Conservation (phyloP, 1,139 yeast species). For the Magnusiomyces clavatus region DNA sequence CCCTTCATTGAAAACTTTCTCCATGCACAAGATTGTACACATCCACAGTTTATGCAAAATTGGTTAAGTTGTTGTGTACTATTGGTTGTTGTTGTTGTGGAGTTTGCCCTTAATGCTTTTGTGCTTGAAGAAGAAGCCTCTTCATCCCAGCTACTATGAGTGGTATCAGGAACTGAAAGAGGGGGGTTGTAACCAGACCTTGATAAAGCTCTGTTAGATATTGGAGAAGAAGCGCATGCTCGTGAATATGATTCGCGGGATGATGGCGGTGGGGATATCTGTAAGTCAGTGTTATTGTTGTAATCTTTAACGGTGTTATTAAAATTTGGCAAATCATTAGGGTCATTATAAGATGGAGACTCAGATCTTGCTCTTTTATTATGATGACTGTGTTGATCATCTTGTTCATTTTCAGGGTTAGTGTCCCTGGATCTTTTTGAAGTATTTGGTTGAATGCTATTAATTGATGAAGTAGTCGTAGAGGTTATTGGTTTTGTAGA, state of each 20-base stretch:
- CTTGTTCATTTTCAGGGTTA: neutral
- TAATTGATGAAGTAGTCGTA: neutral
- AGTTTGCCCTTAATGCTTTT: neutral
- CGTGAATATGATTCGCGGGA: neutral
- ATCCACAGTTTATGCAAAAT: slow-evolving; percentile 34
- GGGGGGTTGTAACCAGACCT: neutral
- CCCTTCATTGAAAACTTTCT: slow-evolving; percentile 19
- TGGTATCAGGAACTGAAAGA: neutral
- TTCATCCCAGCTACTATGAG: neutral
- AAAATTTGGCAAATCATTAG: neutral
- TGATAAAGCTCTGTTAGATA: neutral
- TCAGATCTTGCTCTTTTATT: slow-evolving; percentile 3
- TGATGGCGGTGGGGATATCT: neutral
- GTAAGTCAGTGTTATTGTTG: neutral
- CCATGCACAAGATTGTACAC: slow-evolving; percentile 32
- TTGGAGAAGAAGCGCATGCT: neutral
- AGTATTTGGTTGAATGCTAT: neutral
- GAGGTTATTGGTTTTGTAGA: slow-evolving; percentile 5
- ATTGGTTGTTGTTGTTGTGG: neutral
- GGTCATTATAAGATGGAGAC: neutral
- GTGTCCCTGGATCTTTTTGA: neutral
- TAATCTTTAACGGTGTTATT: neutral
- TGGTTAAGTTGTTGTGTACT: neutral
- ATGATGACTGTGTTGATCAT: neutral
- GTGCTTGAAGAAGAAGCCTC: neutral